Percentiles rank a stretch among this genome's conserved stretches.
Evolutionary conservation across 192 early-diverging fungal species (phyloP).

Genomic region (Endogone sp.): DNA sequence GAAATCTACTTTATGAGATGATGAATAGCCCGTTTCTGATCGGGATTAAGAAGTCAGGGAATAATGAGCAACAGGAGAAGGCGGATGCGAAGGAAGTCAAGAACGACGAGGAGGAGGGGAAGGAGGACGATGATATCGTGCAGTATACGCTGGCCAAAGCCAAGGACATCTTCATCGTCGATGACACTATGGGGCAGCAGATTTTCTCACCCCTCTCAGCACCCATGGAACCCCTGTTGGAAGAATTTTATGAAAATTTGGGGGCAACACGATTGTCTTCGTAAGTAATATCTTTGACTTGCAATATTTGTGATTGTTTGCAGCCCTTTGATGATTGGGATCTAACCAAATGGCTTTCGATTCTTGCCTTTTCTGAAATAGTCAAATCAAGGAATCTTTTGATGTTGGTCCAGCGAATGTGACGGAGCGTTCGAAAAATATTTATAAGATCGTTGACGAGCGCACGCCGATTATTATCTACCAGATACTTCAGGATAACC

Average conservation of each 20-base stretch:
- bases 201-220: slow-evolving; percentile 71
- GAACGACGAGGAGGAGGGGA: slow-evolving; percentile 10
- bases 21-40: slow-evolving; percentile 56
- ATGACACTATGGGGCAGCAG: slow-evolving; percentile 68
- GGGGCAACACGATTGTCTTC: slow-evolving; percentile 65
- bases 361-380: background rate
- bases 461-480: slow-evolving; percentile 72
- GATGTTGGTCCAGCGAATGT: slow-evolving; percentile 41
- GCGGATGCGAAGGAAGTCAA: slow-evolving; percentile 1
- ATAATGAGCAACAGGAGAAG: background rate
- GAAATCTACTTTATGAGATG: slow-evolving; percentile 55
- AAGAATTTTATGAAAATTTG: slow-evolving; percentile 60
- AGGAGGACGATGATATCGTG: slow-evolving; percentile 36
- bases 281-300: slow-evolving; percentile 33
- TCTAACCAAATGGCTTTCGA: background rate
- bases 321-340: no score
- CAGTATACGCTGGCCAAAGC: slow-evolving; percentile 64
- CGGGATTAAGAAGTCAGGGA: slow-evolving; percentile 40
- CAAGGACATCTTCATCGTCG: slow-evolving; percentile 70
- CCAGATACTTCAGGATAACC: slow-evolving; percentile 50
- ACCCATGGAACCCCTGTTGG: slow-evolving; percentile 71
- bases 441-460: slow-evolving; percentile 65
- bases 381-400: slow-evolving; percentile 42
- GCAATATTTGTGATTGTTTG: background rate
- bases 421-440: slow-evolving; percentile 38